These are phyloP conservation scores for Tuber calosporum DNA, from an alignment of 495 filamentous ascomycete species.

Conservation along the genomic window DNA sequence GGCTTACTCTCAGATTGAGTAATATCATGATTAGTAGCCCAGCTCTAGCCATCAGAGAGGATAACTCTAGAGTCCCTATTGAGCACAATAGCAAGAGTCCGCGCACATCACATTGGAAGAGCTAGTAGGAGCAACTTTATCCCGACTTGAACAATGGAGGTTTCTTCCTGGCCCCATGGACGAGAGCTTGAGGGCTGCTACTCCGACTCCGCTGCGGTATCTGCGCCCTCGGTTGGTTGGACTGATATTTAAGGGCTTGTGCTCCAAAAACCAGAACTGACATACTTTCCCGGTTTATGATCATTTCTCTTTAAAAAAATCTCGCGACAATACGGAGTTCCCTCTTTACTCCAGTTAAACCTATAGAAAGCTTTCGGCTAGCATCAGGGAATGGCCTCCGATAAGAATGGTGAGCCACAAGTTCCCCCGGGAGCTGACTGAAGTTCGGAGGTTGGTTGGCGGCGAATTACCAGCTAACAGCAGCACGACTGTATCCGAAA, in stretches of 20 bases:
- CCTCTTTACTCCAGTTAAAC: neutral
- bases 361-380: neutral
- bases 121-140: neutral
- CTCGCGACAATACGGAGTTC: neutral
- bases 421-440: neutral
- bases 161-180: neutral
- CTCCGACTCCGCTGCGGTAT: neutral
- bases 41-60: neutral
- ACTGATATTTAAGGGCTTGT: neutral
- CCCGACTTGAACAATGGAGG: neutral
- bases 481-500: neutral
- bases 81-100: neutral
- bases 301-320: neutral
- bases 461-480: neutral
- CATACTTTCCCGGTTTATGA: neutral
- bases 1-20: neutral
- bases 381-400: neutral
- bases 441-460: neutral
- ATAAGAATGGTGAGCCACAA: neutral
- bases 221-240: neutral
- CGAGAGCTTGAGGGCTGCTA: neutral
- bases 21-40: neutral
- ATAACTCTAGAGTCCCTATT: neutral
- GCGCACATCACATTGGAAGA: neutral
- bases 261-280: neutral